A percentile compares a stretch with the other conserved stretches of the same genome.
phyloP scores from a whole-genome alignment of 371 early-diverging fungal genomes.

The Mortierella sp. region DNA sequence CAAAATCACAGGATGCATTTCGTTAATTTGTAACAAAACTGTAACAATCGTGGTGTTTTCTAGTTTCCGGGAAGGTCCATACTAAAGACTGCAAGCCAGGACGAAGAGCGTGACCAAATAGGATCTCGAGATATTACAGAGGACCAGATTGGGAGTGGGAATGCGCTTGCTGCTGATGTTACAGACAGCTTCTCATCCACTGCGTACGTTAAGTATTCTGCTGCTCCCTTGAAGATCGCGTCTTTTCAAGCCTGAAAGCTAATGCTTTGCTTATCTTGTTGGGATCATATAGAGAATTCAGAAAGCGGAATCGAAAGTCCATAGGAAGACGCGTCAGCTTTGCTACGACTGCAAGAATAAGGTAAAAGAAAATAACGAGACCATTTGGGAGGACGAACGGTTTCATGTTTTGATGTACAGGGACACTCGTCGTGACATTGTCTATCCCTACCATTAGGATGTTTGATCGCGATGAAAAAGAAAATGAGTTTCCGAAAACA shows the following conservation, averaged over 20 bases:
- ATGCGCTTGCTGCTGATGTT: neutral
- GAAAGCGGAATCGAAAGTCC: slow-evolving; percentile 48
- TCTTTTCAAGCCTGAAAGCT: neutral
- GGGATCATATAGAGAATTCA: slow-evolving; percentile 31
- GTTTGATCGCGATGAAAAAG: slow-evolving; percentile 54
- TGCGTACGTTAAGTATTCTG: slow-evolving; percentile 12
- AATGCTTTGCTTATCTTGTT: neutral
- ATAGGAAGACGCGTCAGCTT: slow-evolving; percentile 57
- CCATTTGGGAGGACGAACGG: no score
- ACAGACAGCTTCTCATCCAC: slow-evolving; percentile 40
- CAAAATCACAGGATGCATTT: neutral
- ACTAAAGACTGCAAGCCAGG: slow-evolving; percentile 28
- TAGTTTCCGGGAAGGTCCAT: slow-evolving; percentile 53
- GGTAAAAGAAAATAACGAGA: no score
- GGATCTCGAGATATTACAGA: slow-evolving; percentile 11
- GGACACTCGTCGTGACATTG: no score
- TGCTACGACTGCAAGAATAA: slow-evolving; percentile 57
- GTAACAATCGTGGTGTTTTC: neutral
- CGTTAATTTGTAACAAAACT: neutral
- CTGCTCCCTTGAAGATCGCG: neutral
- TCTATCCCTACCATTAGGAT: slow-evolving; percentile 21
- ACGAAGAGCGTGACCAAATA: slow-evolving; percentile 17
- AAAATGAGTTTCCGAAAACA: slow-evolving; percentile 45
- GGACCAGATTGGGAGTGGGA: slow-evolving; percentile 3
- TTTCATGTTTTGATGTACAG: no score